Conservation (phyloP, 2,329 filamentous ascomycete species). For the Pseudogymnoascus sp. region DNA sequence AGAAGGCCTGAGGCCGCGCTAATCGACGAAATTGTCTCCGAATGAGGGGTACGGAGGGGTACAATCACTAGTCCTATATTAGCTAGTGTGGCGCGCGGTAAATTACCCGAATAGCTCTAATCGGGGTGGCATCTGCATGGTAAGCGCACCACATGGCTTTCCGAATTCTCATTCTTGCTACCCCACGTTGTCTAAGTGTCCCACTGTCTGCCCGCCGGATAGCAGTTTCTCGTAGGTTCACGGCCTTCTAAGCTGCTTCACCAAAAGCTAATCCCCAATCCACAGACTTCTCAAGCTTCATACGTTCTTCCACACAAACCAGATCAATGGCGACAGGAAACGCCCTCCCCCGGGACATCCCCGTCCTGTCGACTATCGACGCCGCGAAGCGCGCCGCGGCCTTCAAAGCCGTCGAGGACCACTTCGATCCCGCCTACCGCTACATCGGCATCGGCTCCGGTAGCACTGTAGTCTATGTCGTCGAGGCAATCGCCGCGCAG, state of each 20-base stretch:
- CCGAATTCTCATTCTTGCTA: constrained; percentile 5
- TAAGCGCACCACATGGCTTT: background rate
- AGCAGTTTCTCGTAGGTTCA: background rate
- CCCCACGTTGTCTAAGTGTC: constrained; percentile 2
- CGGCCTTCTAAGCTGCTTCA: background rate
- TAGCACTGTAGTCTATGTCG: constrained; percentile 77
- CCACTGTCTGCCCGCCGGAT: background rate
- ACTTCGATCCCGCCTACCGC: constrained; percentile 56
- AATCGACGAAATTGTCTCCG: background rate
- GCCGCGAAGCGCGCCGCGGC: constrained; percentile 70
- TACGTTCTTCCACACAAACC: background rate
- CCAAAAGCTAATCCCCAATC: background rate
- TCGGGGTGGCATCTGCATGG: background rate
- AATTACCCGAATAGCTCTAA: background rate
- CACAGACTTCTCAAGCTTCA: background rate
- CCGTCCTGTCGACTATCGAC: constrained; percentile 47
- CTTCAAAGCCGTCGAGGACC: constrained; percentile 64
- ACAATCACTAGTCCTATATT: background rate
- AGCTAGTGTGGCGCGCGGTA: background rate
- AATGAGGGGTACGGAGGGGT: background rate
- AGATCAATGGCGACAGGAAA: constrained; percentile 1
- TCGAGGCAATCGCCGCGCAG: constrained; percentile 68
- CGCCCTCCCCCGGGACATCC: background rate
- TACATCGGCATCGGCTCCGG: constrained; percentile 76
- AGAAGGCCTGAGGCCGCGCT: background rate